Percentiles rank a stretch among this genome's conserved stretches.
Evolutionary conservation across 768 basidiomycete species (phyloP).

Genomic region (Phaeolepiota aurea): DNA sequence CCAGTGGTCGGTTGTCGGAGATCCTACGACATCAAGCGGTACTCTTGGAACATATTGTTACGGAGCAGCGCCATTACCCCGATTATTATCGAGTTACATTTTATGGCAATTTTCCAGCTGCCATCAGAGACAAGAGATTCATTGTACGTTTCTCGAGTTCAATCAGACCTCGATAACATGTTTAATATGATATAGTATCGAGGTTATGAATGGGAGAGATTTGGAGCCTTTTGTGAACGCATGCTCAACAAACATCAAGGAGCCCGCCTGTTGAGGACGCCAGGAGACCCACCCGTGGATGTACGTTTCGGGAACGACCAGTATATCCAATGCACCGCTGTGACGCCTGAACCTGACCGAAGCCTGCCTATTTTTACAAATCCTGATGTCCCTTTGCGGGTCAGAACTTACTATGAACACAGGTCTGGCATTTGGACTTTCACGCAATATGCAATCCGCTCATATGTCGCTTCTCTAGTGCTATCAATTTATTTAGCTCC

Average conservation of each 20-base stretch:
- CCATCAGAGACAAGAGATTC: slow-evolving; percentile 84
- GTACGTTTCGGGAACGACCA: slow-evolving; percentile 72
- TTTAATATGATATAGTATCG: slow-evolving; percentile 54
- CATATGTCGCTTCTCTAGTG: slow-evolving; percentile 33
- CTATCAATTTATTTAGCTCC: slow-evolving; percentile 76
- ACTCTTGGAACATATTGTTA: slow-evolving; percentile 78
- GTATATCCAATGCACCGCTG: slow-evolving; percentile 84
- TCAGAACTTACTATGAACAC: slow-evolving; percentile 83
- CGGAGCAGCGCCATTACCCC: slow-evolving; percentile 76
- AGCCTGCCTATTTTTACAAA: slow-evolving; percentile 73
- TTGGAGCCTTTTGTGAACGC: slow-evolving; percentile 79
- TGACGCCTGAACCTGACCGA: slow-evolving; percentile 79
- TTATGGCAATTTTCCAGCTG: slow-evolving; percentile 84
- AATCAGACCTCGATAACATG: neutral
- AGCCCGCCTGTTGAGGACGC: slow-evolving; percentile 67
- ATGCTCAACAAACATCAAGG: slow-evolving; percentile 88
- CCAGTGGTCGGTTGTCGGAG: slow-evolving; percentile 73
- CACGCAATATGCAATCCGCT: neutral
- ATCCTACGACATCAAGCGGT: slow-evolving; percentile 84
- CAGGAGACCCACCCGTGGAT: slow-evolving; percentile 74
- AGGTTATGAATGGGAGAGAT: slow-evolving; percentile 93
- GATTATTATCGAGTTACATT: slow-evolving; percentile 94
- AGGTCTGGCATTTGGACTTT: slow-evolving; percentile 33
- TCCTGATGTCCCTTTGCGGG: slow-evolving; percentile 71
- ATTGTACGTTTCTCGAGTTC: slow-evolving; percentile 45